Conservation (phyloP, 148 eudicot genomes). For the Rhododendron kiyosumense region DNA sequence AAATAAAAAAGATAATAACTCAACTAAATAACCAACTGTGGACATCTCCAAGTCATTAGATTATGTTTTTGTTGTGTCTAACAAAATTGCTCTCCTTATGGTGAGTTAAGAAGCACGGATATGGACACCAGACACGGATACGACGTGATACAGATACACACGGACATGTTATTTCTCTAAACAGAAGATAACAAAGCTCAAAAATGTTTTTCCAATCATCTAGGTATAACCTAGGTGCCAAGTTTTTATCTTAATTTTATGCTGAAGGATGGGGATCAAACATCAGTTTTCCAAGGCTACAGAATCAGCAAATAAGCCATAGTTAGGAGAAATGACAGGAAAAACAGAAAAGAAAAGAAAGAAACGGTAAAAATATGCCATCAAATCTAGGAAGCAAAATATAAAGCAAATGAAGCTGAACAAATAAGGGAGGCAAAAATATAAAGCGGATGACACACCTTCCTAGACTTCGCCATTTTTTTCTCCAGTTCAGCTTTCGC, state of each 20-base stretch:
- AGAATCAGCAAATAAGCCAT: conserved; percentile 9
- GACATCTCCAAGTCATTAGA: not conserved
- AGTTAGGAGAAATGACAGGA: not conserved
- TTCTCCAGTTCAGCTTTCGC: conserved; percentile 76
- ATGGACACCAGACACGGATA: not conserved
- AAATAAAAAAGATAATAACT: not conserved
- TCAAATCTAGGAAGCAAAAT: not conserved
- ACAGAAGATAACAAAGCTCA: not conserved
- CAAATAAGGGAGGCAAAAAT: not conserved
- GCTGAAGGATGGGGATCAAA: not conserved
- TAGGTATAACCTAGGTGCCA: not conserved
- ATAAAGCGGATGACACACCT: conserved; percentile 31
- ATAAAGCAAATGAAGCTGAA: not conserved
- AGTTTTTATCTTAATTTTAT: not conserved
- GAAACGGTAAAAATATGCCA: not conserved
- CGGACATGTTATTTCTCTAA: not conserved
- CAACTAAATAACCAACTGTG: not conserved
- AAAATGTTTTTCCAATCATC: not conserved
- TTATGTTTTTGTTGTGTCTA: not conserved
- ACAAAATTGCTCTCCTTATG: not conserved
- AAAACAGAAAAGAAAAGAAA: not conserved
- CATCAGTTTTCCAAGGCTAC: not conserved
- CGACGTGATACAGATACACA: not conserved
- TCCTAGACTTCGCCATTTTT: conserved; percentile 45
- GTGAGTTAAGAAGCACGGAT: not conserved